Conservation (phyloP, 257 asterid genomes). For the Ajuga chamaepitys region DNA sequence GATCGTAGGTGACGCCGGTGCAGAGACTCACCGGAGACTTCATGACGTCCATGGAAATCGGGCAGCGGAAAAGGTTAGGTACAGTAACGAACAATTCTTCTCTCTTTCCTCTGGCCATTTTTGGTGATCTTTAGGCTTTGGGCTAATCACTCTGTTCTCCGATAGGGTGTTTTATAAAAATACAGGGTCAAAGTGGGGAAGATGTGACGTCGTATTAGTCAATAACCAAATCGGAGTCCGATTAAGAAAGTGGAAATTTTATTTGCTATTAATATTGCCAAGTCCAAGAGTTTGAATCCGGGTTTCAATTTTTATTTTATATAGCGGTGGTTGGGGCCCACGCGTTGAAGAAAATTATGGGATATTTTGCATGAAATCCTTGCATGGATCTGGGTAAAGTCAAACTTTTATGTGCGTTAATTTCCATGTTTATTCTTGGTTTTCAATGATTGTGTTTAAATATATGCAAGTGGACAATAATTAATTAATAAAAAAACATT, state of each 20-base stretch:
- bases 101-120: slow-evolving; percentile 41
- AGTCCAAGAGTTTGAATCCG: slow-evolving; percentile 15
- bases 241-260: background rate
- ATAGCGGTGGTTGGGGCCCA: slow-evolving; percentile 26
- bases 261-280: background rate
- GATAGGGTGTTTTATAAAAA: slow-evolving; percentile 17
- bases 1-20: slow-evolving; percentile 95
- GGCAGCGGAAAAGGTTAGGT: slow-evolving; percentile 77
- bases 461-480: background rate
- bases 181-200: slow-evolving; percentile 20
- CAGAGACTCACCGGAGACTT: slow-evolving; percentile 86
- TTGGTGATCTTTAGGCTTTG: background rate
- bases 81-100: slow-evolving; percentile 56
- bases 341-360: slow-evolving; percentile 29
- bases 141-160: background rate
- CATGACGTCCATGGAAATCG: slow-evolving; percentile 96
- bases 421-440: slow-evolving; percentile 17
- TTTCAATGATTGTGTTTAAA: slow-evolving; percentile 21
- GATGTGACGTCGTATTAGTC: slow-evolving; percentile 44
- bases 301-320: background rate
- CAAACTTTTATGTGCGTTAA: slow-evolving; percentile 28
- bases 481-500: background rate
- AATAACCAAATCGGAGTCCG: slow-evolving; percentile 5
- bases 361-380: slow-evolving; percentile 30
- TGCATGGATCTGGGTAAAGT: slow-evolving; percentile 36